A percentile compares a stretch with the other conserved stretches of the same genome.
Conservation (phyloP, 345 rosid genomes). For the Balakata baccata region DNA sequence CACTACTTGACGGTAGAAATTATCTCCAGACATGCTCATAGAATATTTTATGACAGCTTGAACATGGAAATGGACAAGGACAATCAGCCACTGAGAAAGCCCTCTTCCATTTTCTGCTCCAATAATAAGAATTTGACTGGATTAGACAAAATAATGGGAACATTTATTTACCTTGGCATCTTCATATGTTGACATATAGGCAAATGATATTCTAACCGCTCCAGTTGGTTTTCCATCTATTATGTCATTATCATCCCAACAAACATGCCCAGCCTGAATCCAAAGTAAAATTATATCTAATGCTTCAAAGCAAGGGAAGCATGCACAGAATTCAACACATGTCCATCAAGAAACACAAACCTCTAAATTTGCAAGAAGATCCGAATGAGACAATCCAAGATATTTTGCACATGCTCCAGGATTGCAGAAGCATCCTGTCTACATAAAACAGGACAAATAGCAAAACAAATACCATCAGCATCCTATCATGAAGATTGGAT, state of each 20-base stretch:
- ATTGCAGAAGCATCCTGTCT: conserved; percentile 99
- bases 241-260: conserved; percentile 96
- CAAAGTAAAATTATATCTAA: conserved; percentile 9
- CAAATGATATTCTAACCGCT: conserved; percentile 88
- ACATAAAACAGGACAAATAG: conserved; percentile 31
- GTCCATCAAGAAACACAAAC: conserved; percentile 28
- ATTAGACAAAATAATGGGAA: conserved; percentile 8
- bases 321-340: conserved; percentile 3
- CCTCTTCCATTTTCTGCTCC: conserved; percentile 1
- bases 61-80: neutral
- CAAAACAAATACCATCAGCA: conserved; percentile 21
- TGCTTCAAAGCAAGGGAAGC: neutral
- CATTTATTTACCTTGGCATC: conserved; percentile 61
- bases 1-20: neutral
- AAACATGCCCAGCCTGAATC: conserved; percentile 83
- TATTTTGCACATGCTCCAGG: conserved; percentile 98
- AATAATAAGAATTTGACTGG: neutral
- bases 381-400: conserved; percentile 79
- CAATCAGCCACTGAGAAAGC: neutral
- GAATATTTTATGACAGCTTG: neutral
- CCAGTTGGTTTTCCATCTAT: conserved; percentile 86
- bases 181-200: conserved; percentile 97
- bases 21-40: neutral
- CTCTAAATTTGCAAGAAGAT: conserved; percentile 81
- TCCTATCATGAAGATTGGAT: neutral